A percentile compares a stretch with the other conserved stretches of the same genome.
phyloP scores from a whole-genome alignment of 2,329 filamentous ascomycete species.

The Aspergillus sergii region DNA sequence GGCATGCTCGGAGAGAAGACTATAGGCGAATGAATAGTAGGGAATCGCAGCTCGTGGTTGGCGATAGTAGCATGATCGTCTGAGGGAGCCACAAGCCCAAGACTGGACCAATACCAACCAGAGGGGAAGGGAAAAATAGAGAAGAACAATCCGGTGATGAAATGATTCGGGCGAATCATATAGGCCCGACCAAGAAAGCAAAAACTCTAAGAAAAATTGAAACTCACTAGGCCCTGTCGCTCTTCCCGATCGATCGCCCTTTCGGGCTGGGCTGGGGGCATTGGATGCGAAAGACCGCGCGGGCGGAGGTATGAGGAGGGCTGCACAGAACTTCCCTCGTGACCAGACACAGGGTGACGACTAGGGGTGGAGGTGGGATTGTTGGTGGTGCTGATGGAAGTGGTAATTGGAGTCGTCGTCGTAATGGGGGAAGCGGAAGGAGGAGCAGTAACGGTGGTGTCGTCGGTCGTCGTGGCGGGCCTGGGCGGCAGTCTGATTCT shows the following conservation, averaged over 20 bases:
- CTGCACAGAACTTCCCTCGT: conserved; percentile 51
- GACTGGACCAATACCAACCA: background rate
- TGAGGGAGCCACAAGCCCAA: background rate
- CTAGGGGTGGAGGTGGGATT: conserved; percentile 10
- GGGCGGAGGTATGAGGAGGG: conserved; percentile 52
- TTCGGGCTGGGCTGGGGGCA: conserved; percentile 43
- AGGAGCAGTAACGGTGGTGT: background rate
- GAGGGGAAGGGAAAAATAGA: background rate
- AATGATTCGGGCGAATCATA: conserved; percentile 2
- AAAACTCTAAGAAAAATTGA: conserved; percentile 11
- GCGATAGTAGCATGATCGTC: background rate
- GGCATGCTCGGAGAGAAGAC: background rate
- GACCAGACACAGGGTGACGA: conserved; percentile 30
- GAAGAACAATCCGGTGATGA: conserved; percentile 2
- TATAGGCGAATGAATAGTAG: background rate
- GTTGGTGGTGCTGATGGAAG: conserved; percentile 8
- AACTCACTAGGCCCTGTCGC: conserved; percentile 51
- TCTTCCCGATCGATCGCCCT: conserved; percentile 53
- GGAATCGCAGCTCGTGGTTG: background rate
- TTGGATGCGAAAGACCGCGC: conserved; percentile 42
- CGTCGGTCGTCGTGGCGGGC: conserved; percentile 8
- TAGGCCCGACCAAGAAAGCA: conserved; percentile 8
- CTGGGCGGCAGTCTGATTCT: conserved; percentile 27
- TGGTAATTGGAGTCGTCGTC: conserved; percentile 4
- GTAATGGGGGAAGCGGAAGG: conserved; percentile 2